Evolutionary conservation across 192 early-diverging fungal genomes (phyloP).

Genomic region (Irineochytrium annulatum): DNA sequence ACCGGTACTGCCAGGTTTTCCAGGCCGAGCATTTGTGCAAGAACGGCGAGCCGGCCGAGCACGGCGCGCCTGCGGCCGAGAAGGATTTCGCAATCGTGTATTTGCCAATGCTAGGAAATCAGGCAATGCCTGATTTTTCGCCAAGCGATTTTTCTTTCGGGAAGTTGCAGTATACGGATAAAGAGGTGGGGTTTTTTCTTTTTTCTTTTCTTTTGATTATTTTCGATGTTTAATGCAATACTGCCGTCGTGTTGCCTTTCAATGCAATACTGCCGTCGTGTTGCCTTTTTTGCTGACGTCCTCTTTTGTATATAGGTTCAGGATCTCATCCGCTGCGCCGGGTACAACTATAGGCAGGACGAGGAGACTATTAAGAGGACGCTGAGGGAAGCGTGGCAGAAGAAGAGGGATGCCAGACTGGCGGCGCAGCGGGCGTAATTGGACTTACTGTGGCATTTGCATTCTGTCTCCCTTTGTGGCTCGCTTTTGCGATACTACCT

Average conservation of each 20-base stretch:
- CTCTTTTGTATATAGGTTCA: slow-evolving; percentile 9
- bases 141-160: slow-evolving; percentile 17
- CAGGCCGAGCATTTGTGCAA: neutral
- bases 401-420: slow-evolving; percentile 8
- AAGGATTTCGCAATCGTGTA: slow-evolving; percentile 8
- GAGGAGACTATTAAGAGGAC: neutral
- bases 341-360: neutral
- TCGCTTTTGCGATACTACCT: no score
- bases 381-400: neutral
- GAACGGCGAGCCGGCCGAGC: neutral
- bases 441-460: no score
- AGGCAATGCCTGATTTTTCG: slow-evolving; percentile 6
- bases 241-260: no score
- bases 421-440: neutral
- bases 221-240: no score
- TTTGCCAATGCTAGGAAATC: slow-evolving; percentile 9
- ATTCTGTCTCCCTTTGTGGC: no score
- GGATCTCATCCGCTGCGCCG: neutral
- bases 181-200: neutral
- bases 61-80: slow-evolving; percentile 8
- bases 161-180: slow-evolving; percentile 14
- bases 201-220: no score
- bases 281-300: slow-evolving; percentile 18
- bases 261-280: no score
- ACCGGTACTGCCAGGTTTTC: slow-evolving; percentile 21